Evolutionary conservation across 768 basidiomycete species (phyloP).

Genomic region (Pisolithus tinctorius): DNA sequence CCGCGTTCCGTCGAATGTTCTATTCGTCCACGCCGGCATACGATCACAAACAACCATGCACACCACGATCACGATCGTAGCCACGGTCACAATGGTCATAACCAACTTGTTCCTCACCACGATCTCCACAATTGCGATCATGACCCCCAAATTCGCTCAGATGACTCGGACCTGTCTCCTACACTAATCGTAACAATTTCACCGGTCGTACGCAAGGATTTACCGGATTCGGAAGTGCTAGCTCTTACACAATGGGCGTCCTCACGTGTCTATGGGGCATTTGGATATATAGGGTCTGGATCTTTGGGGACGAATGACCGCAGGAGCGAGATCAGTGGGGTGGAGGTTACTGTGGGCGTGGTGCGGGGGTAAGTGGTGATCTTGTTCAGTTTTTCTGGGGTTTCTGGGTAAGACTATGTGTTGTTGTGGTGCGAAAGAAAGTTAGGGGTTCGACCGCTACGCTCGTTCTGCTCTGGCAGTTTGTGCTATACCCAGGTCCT

Average conservation of each 20-base stretch:
- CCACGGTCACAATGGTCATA: constrained; percentile 9
- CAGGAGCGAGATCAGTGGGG: constrained; percentile 30
- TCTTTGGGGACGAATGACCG: constrained; percentile 9
- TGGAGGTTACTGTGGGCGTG: constrained; percentile 70
- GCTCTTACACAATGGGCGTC: constrained; percentile 71
- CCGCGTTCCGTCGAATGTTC: constrained; percentile 6
- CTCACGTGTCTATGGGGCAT: constrained; percentile 53
- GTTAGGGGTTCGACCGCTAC: background rate
- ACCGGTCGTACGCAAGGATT: constrained; percentile 60
- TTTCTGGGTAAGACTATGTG: constrained; percentile 2
- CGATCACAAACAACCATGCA: constrained; percentile 7
- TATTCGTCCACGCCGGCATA: background rate
- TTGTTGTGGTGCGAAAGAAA: background rate
- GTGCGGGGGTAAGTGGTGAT: constrained; percentile 42
- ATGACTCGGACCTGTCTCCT: constrained; percentile 23
- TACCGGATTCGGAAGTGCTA: constrained; percentile 67
- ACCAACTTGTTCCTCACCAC: constrained; percentile 6
- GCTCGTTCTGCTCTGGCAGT: too few relatives aligned
- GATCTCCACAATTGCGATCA: constrained; percentile 8
- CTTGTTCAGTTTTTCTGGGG: constrained; percentile 1
- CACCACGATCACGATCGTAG: constrained; percentile 13
- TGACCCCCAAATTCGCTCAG: constrained; percentile 8
- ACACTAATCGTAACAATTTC: constrained; percentile 74
- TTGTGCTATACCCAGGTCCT: too few relatives aligned
- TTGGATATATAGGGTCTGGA: constrained; percentile 26